These are phyloP conservation scores for Aspergillus luchuensis DNA, from an alignment of 2,329 filamentous ascomycete genomes.

Conservation along the genomic window DNA sequence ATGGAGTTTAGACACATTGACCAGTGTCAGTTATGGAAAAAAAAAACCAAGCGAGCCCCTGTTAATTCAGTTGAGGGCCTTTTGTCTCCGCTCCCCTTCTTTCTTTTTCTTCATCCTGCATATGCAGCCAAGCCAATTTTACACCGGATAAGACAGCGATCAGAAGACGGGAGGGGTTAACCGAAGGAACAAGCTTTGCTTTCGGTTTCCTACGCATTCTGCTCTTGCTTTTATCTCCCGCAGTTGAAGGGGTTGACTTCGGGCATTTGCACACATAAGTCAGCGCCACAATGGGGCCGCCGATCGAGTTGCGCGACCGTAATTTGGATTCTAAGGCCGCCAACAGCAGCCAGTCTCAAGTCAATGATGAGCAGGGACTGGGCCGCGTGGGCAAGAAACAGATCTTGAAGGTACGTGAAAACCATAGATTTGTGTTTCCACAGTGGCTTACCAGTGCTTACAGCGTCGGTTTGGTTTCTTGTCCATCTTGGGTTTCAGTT, in stretches of 20 bases:
- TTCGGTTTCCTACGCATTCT: neutral
- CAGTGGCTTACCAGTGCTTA: neutral
- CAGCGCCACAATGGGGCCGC: neutral
- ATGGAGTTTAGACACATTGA: neutral
- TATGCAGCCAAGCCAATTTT: too few relatives aligned
- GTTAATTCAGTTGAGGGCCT: neutral
- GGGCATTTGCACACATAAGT: neutral
- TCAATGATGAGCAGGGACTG: constrained; percentile 1
- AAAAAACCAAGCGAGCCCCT: neutral
- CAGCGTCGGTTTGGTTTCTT: constrained; percentile 6
- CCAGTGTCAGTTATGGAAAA: neutral
- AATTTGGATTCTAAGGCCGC: neutral
- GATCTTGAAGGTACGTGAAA: neutral
- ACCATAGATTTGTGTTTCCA: neutral
- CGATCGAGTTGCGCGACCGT: neutral
- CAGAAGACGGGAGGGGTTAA: too few relatives aligned
- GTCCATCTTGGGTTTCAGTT: constrained; percentile 2
- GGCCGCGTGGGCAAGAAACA: constrained; percentile 7
- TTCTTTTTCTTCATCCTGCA: too few relatives aligned
- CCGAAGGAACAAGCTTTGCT: too few relatives aligned
- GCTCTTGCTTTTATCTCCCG: neutral
- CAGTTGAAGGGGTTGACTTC: neutral
- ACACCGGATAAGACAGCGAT: too few relatives aligned
- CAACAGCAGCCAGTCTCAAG: neutral
- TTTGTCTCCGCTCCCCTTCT: neutral